A percentile compares a stretch with the other conserved stretches of the same genome.
phyloP scores from a whole-genome alignment of 2,329 filamentous ascomycete species.

The Botrytis paeoniae region DNA sequence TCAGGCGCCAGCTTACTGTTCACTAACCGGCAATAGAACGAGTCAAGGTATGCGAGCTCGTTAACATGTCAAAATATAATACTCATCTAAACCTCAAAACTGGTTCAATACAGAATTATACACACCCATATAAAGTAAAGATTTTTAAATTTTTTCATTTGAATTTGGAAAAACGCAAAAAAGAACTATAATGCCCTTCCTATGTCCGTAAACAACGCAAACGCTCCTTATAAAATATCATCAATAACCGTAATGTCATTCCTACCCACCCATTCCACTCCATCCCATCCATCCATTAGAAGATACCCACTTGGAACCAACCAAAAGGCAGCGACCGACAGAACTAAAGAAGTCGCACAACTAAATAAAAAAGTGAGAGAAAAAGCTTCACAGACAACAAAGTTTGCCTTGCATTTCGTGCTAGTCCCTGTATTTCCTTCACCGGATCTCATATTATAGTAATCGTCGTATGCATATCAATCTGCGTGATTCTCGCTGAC shows the following conservation, averaged over 20 bases:
- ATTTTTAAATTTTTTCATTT: neutral
- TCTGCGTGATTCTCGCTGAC: neutral
- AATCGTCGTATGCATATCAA: conserved; percentile 1
- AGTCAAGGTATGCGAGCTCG: neutral
- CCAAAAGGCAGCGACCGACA: conserved; percentile 3
- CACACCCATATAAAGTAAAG: neutral
- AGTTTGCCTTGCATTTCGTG: neutral
- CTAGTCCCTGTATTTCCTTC: conserved; percentile 4
- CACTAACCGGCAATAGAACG: neutral
- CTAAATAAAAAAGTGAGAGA: neutral
- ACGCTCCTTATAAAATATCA: conserved; percentile 7
- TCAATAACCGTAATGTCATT: conserved; percentile 9
- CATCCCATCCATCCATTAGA: conserved; percentile 1
- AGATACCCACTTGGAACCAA: neutral
- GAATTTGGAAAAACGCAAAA: neutral
- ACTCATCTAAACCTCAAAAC: neutral
- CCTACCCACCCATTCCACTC: neutral
- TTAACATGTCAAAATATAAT: neutral
- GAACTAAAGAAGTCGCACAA: neutral
- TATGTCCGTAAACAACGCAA: neutral
- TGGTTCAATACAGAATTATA: neutral
- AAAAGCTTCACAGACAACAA: conserved; percentile 11
- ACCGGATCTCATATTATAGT: neutral
- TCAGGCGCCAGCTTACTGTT: neutral
- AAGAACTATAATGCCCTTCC: neutral